Evolutionary conservation across 2,329 filamentous ascomycete genomes (phyloP), one percentile per base, ranked within the genome.

Genomic region (Davidsoniella eucalypti): DNA sequence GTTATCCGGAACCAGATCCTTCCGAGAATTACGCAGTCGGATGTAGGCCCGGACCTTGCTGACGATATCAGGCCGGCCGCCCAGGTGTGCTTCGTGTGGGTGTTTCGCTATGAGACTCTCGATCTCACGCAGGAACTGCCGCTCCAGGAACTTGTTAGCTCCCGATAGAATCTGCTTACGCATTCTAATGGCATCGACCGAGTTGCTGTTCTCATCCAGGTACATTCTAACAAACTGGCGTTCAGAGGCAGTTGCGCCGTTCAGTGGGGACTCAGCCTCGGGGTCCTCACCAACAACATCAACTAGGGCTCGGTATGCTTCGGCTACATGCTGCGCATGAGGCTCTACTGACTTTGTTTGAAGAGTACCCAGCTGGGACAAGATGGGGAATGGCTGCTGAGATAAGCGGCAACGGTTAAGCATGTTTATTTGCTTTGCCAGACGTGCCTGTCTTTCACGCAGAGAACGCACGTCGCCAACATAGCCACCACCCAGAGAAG

Each of bases 31-130:
- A 54, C 85, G 80, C 52, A 95, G 73, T 45, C 88, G 80, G 57
- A 98, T 86, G 61, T 90, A 98, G 6, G 87, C 92, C 60, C 86
- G 86, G 60, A 95, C 82, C 67, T 94, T 94, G 69, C 85, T 94
- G 56, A 88, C 75, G 18, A 87, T 77, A 50, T 88, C 87, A 1
- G 92, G 92, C 39, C 87, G 77, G 56, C 92, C 92, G 53, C 92
- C 92, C 40, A 94, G 75, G 60, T 85, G 85, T 26, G 92, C 90
- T 61, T 95, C 88, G 50, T 82, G 78, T 2, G 88, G 87, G 61
- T 92, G 86, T 63, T 84, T 93, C 38, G 76, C 73, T 54, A 98
- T 82, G 39, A 84, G 70, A 8, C 70, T 73, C 61, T 94, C 85
- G 37, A 96, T 73, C 56, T 90, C 80, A 45, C 72, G 70, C 61